Evolutionary conservation across 1,284 basidiomycete genomes (phyloP).

Genomic region (Mycosarcoma maydis): DNA sequence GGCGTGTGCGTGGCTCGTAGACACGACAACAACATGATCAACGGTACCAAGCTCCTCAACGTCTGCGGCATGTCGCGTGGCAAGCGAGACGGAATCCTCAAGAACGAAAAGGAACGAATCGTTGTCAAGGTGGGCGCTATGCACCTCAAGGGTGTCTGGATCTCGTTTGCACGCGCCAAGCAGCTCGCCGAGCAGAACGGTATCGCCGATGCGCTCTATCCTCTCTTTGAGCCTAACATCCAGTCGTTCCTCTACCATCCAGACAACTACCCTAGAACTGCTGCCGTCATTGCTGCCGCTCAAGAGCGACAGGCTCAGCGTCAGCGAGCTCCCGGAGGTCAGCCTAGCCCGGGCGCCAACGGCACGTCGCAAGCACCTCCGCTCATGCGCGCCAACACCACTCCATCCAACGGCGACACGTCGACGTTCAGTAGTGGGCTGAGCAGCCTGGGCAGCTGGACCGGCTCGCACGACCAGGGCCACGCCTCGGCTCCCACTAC

Average conservation of each 20-base stretch:
- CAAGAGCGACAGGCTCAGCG: constrained; percentile 63
- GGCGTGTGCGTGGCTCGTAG: constrained; percentile 66
- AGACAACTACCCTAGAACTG: constrained; percentile 65
- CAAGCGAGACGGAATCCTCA: constrained; percentile 66
- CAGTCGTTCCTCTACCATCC: constrained; percentile 66
- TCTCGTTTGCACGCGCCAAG: constrained; percentile 64
- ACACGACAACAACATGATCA: constrained; percentile 67
- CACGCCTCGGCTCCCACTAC: constrained; percentile 49
- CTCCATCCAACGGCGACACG: constrained; percentile 45
- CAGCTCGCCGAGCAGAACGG: constrained; percentile 65
- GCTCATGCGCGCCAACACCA: constrained; percentile 56
- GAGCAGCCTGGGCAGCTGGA: constrained; percentile 49
- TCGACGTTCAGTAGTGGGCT: constrained; percentile 38
- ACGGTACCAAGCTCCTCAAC: constrained; percentile 66
- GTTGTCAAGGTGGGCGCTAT: constrained; percentile 67
- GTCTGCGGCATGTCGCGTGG: constrained; percentile 67
- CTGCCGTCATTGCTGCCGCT: constrained; percentile 65
- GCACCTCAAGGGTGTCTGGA: constrained; percentile 67
- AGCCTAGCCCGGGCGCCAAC: constrained; percentile 44
- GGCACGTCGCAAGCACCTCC: constrained; percentile 45
- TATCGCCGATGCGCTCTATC: constrained; percentile 64
- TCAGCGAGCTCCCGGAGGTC: constrained; percentile 48
- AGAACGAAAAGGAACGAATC: constrained; percentile 67
- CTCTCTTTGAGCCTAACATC: constrained; percentile 67
- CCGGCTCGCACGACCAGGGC: constrained; percentile 44